These are phyloP conservation scores for Acanthamoeba healyi DNA, from an alignment of 208 protist species.

Conservation along the genomic window DNA sequence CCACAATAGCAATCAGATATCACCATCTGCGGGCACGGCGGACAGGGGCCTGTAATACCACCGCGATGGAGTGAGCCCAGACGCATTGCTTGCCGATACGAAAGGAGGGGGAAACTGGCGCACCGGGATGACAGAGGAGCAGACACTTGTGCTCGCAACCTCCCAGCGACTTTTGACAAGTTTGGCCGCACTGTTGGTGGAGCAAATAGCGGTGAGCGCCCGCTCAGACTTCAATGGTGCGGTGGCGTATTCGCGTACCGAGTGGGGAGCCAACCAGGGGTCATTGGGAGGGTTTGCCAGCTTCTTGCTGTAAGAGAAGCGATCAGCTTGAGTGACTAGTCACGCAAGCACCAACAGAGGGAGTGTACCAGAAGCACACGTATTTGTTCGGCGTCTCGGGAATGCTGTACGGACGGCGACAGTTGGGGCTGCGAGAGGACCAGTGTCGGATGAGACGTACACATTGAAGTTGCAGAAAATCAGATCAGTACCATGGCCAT, in stretches of 20 bases:
- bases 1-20: conserved; percentile 65
- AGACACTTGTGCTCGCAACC: conserved; percentile 62
- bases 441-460: background rate
- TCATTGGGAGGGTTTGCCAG: background rate
- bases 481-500: conserved; percentile 3
- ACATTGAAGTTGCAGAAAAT: background rate
- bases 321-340: background rate
- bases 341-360: background rate
- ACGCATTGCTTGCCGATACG: background rate
- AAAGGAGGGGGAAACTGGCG: background rate
- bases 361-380: conserved; percentile 35
- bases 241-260: background rate
- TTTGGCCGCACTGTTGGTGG: conserved; percentile 14
- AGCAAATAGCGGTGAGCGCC: no score
- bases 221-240: no score
- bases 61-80: background rate
- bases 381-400: conserved; percentile 22
- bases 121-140: conserved; percentile 57
- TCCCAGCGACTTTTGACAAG: background rate
- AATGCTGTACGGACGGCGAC: background rate
- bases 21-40: conserved; percentile 68
- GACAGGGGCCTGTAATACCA: conserved; percentile 73
- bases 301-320: conserved; percentile 1
- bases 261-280: conserved; percentile 49
- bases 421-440: conserved; percentile 15